Conservation (phyloP, 2,329 filamentous ascomycete genomes). For the Monosporascus sp. region DNA sequence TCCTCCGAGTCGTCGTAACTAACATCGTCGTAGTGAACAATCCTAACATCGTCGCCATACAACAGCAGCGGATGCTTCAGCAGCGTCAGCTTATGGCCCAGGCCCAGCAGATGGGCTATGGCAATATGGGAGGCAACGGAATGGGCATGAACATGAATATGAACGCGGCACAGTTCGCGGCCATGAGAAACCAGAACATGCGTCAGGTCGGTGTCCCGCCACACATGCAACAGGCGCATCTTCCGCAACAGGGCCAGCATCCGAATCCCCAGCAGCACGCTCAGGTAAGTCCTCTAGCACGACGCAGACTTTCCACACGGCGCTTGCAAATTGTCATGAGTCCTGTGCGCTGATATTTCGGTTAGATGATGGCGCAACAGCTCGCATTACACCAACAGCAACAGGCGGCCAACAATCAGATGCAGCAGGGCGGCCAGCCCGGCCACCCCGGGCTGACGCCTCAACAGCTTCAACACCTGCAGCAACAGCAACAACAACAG, state of each 20-base stretch:
- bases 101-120: constrained; percentile 25
- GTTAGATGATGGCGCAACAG: constrained; percentile 24
- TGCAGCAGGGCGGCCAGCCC: constrained; percentile 32
- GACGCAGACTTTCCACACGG: not conserved
- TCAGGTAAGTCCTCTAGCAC: constrained; percentile 16
- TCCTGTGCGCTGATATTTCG: not conserved
- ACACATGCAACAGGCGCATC: constrained; percentile 36
- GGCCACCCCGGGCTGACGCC: constrained; percentile 31
- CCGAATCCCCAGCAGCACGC: constrained; percentile 20
- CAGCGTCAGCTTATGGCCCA: constrained; percentile 25
- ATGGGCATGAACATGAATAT: constrained; percentile 38
- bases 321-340: not conserved
- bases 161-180: constrained; percentile 35
- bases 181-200: constrained; percentile 34
- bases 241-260: constrained; percentile 25
- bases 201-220: constrained; percentile 36
- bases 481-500: constrained; percentile 32
- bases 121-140: constrained; percentile 12
- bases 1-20: not conserved
- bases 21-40: constrained; percentile 21
- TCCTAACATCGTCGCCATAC: constrained; percentile 23
- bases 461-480: constrained; percentile 36
- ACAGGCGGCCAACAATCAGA: constrained; percentile 36
- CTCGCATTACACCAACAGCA: constrained; percentile 34
- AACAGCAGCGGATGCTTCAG: constrained; percentile 19